Evolutionary conservation across 2,329 filamentous ascomycete species (phyloP).

Genomic region (Fusarium oligoseptatum): DNA sequence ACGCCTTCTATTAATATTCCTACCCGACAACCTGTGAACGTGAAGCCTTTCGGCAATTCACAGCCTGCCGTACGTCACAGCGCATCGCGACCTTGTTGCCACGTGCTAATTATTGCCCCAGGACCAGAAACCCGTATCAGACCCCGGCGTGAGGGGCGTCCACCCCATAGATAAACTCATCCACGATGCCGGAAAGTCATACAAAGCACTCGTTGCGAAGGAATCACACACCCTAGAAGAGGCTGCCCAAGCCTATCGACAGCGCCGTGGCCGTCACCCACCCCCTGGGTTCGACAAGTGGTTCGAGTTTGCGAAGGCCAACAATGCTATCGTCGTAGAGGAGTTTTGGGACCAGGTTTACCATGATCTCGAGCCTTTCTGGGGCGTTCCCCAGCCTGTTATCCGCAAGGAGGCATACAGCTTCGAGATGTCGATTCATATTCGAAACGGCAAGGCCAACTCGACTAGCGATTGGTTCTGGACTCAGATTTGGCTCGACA

Average conservation of each 20-base stretch:
- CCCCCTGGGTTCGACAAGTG: conserved; percentile 73
- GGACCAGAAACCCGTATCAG: conserved; percentile 9
- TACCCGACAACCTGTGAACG: conserved; percentile 11
- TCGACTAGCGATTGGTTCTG: conserved; percentile 69
- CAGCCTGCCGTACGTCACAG: conserved; percentile 7
- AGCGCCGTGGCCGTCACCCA: conserved; percentile 70
- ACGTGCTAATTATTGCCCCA: conserved; percentile 12
- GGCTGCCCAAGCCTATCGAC: conserved; percentile 70
- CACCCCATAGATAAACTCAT: conserved; percentile 69
- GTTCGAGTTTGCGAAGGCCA: conserved; percentile 67
- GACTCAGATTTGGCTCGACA: conserved; percentile 68
- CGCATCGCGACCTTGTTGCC: not conserved
- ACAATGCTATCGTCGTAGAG: conserved; percentile 69
- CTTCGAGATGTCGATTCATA: conserved; percentile 72
- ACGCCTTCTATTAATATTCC: conserved; percentile 20
- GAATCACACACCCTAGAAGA: conserved; percentile 65
- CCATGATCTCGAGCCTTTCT: conserved; percentile 71
- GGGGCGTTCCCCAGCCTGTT: conserved; percentile 62
- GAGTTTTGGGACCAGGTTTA: conserved; percentile 75
- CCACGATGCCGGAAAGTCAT: conserved; percentile 56
- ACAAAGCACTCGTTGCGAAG: conserved; percentile 56
- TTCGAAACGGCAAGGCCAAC: conserved; percentile 66
- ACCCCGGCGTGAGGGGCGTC: conserved; percentile 18
- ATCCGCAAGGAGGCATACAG: conserved; percentile 66
- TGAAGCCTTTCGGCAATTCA: not conserved